Evolutionary conservation across 768 basidiomycete genomes (phyloP).

Genomic region (Dacryopinax primogenitus): DNA sequence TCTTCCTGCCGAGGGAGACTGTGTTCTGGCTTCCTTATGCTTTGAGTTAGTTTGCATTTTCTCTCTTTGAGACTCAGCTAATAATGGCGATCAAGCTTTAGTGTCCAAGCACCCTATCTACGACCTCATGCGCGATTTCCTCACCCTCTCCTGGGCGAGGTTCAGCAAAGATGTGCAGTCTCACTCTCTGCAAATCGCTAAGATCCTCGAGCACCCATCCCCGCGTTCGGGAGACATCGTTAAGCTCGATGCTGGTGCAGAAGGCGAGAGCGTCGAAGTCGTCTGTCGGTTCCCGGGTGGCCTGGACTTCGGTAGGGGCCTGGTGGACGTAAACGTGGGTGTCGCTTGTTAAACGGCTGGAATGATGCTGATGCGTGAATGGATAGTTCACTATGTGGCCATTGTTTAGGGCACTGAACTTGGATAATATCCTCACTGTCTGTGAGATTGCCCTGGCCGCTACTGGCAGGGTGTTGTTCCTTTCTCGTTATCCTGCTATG

Average conservation of each 20-base stretch:
- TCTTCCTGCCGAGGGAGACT: conserved; percentile 78
- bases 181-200: conserved; percentile 56
- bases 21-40: conserved; percentile 94
- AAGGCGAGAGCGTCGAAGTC: conserved; percentile 53
- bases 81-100: conserved; percentile 38
- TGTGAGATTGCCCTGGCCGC: conserved; percentile 88
- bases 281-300: conserved; percentile 87
- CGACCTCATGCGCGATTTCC: conserved; percentile 87
- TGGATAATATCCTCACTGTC: conserved; percentile 85
- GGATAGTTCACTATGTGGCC: conserved; percentile 82
- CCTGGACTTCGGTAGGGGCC: conserved; percentile 77
- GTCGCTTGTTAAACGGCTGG: background rate
- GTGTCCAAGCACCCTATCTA: conserved; percentile 90
- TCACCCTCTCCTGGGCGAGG: conserved; percentile 90
- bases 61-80: conserved; percentile 6
- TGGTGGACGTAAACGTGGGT: conserved; percentile 68
- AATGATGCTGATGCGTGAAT: background rate
- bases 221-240: conserved; percentile 79
- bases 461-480: conserved; percentile 75
- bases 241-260: conserved; percentile 61
- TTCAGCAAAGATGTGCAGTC: conserved; percentile 90
- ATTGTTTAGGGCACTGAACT: conserved; percentile 78
- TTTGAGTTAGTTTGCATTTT: conserved; percentile 45
- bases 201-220: conserved; percentile 38
- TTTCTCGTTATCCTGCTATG: conserved; percentile 82